Conservation (phyloP, 192 early-diverging fungal genomes). For the Paraglomus brasilianum region DNA sequence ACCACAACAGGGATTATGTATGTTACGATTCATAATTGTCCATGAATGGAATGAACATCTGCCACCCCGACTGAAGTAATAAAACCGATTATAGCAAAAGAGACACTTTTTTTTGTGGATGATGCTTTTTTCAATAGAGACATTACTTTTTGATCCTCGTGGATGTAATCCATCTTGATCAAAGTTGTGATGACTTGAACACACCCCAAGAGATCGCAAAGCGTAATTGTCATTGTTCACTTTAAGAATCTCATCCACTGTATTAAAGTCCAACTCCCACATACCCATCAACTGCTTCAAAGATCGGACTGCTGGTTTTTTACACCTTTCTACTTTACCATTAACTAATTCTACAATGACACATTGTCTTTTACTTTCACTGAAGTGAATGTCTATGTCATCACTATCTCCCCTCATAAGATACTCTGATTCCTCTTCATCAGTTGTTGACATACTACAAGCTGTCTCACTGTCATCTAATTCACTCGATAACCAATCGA, state of each 20-base stretch:
- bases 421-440: no score
- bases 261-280: constrained; percentile 3
- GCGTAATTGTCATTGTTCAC: neutral
- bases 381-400: no score
- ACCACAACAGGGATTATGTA: no score
- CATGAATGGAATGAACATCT: no score
- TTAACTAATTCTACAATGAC: neutral
- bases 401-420: no score
- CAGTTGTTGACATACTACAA: no score
- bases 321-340: neutral
- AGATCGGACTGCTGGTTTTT: neutral
- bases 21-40: no score
- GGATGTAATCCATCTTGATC: neutral
- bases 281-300: constrained; percentile 1
- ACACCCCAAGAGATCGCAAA: constrained; percentile 11
- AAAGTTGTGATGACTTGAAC: neutral
- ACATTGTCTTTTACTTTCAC: constrained; percentile 7
- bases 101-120: no score
- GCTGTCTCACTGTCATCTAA: no score
- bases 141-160: neutral
- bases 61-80: no score
- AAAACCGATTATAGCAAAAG: no score
- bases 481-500: no score
- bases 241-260: neutral
- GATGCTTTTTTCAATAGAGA: neutral